Conservation (phyloP, 2,329 filamentous ascomycete genomes). For the Dactylellina haptotyla region DNA sequence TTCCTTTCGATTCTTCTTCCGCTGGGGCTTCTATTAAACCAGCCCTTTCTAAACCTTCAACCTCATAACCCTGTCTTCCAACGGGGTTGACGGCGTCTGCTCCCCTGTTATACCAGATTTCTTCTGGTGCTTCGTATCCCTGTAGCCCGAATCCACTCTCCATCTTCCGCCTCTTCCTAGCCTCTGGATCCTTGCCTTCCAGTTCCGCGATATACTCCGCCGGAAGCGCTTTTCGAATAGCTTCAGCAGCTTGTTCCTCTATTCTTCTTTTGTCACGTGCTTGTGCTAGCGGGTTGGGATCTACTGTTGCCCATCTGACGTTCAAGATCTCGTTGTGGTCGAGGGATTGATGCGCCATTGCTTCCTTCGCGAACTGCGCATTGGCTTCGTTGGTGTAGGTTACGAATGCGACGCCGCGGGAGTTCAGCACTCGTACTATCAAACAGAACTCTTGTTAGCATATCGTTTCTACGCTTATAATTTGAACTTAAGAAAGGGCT, state of each 20-base stretch:
- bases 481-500: neutral
- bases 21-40: conserved; percentile 60
- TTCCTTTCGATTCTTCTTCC: conserved; percentile 64
- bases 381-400: conserved; percentile 93
- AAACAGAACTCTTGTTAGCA: conserved; percentile 55
- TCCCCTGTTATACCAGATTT: conserved; percentile 88
- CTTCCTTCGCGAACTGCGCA: conserved; percentile 89
- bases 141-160: conserved; percentile 88
- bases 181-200: conserved; percentile 87
- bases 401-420: conserved; percentile 89
- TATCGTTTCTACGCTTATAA: too few species aligned
- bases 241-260: conserved; percentile 96
- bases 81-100: conserved; percentile 72
- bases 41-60: conserved; percentile 62
- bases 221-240: conserved; percentile 85
- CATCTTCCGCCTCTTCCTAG: conserved; percentile 85
- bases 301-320: conserved; percentile 94
- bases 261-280: conserved; percentile 87
- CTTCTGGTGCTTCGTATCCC: conserved; percentile 92
- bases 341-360: conserved; percentile 92
- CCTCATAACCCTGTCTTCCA: conserved; percentile 69
- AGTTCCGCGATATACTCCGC: conserved; percentile 92
- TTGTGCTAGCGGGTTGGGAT: conserved; percentile 94
- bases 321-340: conserved; percentile 94
- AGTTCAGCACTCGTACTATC: conserved; percentile 80